Conservation (phyloP, 2,329 filamentous ascomycete species). For the Aspergillus awamori region DNA sequence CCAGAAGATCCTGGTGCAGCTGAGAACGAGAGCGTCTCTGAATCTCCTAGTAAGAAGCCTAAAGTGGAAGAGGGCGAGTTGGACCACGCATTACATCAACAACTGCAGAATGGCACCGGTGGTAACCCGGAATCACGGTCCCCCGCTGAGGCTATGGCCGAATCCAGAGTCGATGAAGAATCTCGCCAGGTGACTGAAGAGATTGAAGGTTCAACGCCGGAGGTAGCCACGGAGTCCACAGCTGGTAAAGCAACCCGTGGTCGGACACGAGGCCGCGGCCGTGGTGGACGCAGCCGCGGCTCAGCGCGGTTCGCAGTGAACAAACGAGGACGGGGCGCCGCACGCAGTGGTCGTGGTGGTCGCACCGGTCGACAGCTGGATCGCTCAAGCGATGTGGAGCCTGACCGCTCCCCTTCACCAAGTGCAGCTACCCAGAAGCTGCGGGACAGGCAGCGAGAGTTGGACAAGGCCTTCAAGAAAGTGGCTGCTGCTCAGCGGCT, state of each 20-base stretch:
- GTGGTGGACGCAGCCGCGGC: slow-evolving; percentile 37
- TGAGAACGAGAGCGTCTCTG: slow-evolving; percentile 19
- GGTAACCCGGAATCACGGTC: slow-evolving; percentile 25
- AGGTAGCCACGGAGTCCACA: slow-evolving; percentile 23
- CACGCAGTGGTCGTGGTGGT: slow-evolving; percentile 30
- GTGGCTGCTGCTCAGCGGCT: slow-evolving; percentile 46
- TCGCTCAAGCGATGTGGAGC: slow-evolving; percentile 36
- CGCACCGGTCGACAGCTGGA: slow-evolving; percentile 28
- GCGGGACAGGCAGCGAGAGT: slow-evolving; percentile 45
- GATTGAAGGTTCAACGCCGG: slow-evolving; percentile 23
- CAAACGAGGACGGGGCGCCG: slow-evolving; percentile 34
- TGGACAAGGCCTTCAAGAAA: slow-evolving; percentile 46
- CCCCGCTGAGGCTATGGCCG: slow-evolving; percentile 18
- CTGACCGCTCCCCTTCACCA: slow-evolving; percentile 39
- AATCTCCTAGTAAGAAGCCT: slow-evolving; percentile 31
- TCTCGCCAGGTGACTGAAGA: slow-evolving; percentile 30
- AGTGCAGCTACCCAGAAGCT: slow-evolving; percentile 42
- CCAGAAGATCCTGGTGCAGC: slow-evolving; percentile 22
- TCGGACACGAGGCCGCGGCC: slow-evolving; percentile 37
- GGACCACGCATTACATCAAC: slow-evolving; percentile 25
- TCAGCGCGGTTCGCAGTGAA: slow-evolving; percentile 25
- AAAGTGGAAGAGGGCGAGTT: slow-evolving; percentile 36
- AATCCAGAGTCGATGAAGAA: slow-evolving; percentile 19
- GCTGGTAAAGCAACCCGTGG: slow-evolving; percentile 31
- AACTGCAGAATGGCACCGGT: slow-evolving; percentile 27